phyloP scores from a whole-genome alignment of 164 flowering plant genomes.

The Tinospora cordifolia region DNA sequence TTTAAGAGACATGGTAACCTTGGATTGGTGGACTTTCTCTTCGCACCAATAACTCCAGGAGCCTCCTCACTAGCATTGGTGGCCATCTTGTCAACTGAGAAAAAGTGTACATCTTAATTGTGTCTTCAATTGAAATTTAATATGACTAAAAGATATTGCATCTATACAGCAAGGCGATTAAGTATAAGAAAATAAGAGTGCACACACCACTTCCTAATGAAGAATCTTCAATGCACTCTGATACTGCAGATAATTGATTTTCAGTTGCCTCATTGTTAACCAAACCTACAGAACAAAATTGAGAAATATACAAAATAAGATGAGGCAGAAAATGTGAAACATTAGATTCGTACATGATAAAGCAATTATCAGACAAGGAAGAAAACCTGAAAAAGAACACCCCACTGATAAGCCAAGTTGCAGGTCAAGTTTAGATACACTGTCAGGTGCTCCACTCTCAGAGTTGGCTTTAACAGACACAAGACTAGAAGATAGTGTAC shows the following conservation, averaged over 20 bases:
- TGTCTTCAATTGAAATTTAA: background rate
- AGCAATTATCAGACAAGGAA: background rate
- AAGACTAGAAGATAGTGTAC: conserved; percentile 13
- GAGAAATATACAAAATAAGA: conserved; percentile 6
- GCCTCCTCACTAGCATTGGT: conserved; percentile 19
- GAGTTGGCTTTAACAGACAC: conserved; percentile 8
- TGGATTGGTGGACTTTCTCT: conserved; percentile 41
- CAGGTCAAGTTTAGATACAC: conserved; percentile 29
- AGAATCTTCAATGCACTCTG: conserved; percentile 18
- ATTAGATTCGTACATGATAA: background rate
- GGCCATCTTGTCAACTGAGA: conserved; percentile 34
- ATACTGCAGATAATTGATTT: conserved; percentile 21
- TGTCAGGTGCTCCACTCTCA: conserved; percentile 19
- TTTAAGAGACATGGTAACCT: conserved; percentile 27
- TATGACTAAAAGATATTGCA: background rate
- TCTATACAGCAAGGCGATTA: background rate
- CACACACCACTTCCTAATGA: conserved; percentile 24
- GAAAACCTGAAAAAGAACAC: conserved; percentile 31
- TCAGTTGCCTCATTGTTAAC: conserved; percentile 15
- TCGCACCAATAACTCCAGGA: conserved; percentile 26
- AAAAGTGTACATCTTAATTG: background rate
- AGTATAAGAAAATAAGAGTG: conserved; percentile 5
- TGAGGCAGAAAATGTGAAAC: background rate
- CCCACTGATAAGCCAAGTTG: conserved; percentile 34
- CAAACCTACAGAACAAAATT: conserved; percentile 24